Percentiles rank a stretch among this genome's conserved stretches.
These are phyloP conservation scores for Acer negundo DNA, from an alignment of 345 rosid genomes.

Conservation along the genomic window DNA sequence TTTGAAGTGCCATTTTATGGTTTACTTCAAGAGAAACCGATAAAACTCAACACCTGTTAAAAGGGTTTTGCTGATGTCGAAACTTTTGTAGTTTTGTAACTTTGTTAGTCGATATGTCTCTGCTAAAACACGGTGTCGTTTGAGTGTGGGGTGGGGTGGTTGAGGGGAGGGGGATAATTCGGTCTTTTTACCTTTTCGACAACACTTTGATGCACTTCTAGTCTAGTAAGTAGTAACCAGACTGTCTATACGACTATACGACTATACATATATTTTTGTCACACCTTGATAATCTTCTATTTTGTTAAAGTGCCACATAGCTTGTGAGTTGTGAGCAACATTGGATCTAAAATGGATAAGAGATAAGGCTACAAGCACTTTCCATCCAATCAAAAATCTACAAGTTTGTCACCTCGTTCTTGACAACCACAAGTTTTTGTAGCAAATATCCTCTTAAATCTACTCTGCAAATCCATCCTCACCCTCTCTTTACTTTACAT, in stretches of 20 bases:
- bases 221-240: no score
- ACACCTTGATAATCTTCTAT: no score
- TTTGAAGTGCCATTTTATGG: slow-evolving; percentile 42
- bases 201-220: not conserved
- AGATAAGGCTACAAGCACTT: slow-evolving; percentile 33
- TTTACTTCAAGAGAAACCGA: not conserved
- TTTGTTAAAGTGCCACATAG: no score
- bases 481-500: not conserved
- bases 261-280: no score
- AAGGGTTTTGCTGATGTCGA: not conserved
- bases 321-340: not conserved
- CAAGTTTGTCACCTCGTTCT: slow-evolving; percentile 32
- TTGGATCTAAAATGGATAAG: slow-evolving; percentile 31
- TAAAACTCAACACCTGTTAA: not conserved
- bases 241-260: no score
- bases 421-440: slow-evolving; percentile 29
- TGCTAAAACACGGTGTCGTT: not conserved
- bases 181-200: not conserved
- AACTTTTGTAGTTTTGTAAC: no score
- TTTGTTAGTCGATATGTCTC: no score
- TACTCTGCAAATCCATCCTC: not conserved
- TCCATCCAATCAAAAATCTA: slow-evolving; percentile 35
- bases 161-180: not conserved
- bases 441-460: slow-evolving; percentile 24
- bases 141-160: not conserved